These are phyloP conservation scores for Trametes meyenii DNA, from an alignment of 768 basidiomycete genomes.

Conservation along the genomic window DNA sequence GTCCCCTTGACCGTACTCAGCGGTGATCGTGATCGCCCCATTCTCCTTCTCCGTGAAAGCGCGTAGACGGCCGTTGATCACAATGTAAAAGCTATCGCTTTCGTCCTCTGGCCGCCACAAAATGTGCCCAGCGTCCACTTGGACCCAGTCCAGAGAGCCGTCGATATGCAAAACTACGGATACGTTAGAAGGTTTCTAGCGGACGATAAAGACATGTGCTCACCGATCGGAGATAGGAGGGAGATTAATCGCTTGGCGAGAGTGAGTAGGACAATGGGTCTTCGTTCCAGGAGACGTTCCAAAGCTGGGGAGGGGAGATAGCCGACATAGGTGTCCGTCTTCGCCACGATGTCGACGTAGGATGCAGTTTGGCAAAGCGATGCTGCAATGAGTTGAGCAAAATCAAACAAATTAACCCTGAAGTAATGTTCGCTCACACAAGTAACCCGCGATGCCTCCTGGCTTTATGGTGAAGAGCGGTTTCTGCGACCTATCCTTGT, in stretches of 20 bases:
- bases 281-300: conserved; percentile 87
- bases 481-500: conserved; percentile 50
- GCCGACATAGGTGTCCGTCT: conserved; percentile 98
- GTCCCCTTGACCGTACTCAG: conserved; percentile 97
- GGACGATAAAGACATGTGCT: conserved; percentile 23
- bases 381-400: conserved; percentile 45
- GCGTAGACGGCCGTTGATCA: conserved; percentile 93
- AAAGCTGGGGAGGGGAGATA: conserved; percentile 88
- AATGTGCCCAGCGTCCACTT: conserved; percentile 93
- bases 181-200: background rate
- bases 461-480: conserved; percentile 94
- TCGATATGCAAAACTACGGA: conserved; percentile 90
- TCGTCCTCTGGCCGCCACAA: conserved; percentile 89
- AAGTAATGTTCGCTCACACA: conserved; percentile 56
- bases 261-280: conserved; percentile 94
- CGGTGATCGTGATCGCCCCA: conserved; percentile 79
- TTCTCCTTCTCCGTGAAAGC: conserved; percentile 81
- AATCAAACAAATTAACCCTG: background rate
- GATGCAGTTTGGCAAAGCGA: conserved; percentile 90
- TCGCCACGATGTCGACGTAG: conserved; percentile 95
- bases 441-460: conserved; percentile 96
- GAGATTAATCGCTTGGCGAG: conserved; percentile 96
- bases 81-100: conserved; percentile 97
- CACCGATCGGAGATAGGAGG: conserved; percentile 89
- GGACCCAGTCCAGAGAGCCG: conserved; percentile 97